Conservation (phyloP, 352 stramenopile genomes). For the Pythium rhizo-oryzae region DNA sequence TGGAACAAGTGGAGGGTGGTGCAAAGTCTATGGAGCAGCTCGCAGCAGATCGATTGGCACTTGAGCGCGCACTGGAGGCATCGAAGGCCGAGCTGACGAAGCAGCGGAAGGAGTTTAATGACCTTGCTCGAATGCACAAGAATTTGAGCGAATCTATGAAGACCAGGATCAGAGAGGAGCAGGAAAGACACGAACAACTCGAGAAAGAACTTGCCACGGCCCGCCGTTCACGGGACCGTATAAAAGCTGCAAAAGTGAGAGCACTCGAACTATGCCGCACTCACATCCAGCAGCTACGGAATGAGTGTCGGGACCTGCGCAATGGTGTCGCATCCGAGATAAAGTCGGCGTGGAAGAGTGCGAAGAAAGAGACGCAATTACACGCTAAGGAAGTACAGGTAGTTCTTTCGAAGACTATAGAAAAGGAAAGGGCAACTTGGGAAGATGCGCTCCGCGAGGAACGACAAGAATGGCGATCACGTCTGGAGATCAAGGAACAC, state of each 20-base stretch:
- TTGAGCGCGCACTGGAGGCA: slow-evolving; percentile 34
- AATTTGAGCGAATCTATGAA: slow-evolving; percentile 60
- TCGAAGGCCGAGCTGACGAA: slow-evolving; percentile 41
- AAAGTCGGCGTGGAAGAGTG: slow-evolving; percentile 20
- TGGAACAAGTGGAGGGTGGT: slow-evolving; percentile 18
- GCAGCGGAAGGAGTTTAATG: slow-evolving; percentile 63
- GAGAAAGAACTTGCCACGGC: slow-evolving; percentile 35
- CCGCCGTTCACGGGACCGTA: slow-evolving; percentile 2
- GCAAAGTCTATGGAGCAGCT: slow-evolving; percentile 26
- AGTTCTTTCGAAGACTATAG: slow-evolving; percentile 7
- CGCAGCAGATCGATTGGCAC: slow-evolving; percentile 28
- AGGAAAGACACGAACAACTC: slow-evolving; percentile 18
- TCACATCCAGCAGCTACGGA: slow-evolving; percentile 15
- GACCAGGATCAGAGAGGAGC: slow-evolving; percentile 39
- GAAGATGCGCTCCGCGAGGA: slow-evolving; percentile 39
- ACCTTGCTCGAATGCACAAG: slow-evolving; percentile 70
- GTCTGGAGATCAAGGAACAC: slow-evolving; percentile 50
- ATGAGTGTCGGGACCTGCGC: slow-evolving; percentile 20
- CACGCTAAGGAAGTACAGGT: slow-evolving; percentile 16
- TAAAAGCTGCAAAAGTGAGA: slow-evolving; percentile 1
- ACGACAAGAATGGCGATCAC: slow-evolving; percentile 45
- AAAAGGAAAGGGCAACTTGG: slow-evolving; percentile 27
- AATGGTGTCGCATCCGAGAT: slow-evolving; percentile 12
- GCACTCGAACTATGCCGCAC: slow-evolving; percentile 17
- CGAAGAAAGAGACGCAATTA: slow-evolving; percentile 5